phyloP scores from a whole-genome alignment of 176 grass and related monocot species.

The Otatea glauca region DNA sequence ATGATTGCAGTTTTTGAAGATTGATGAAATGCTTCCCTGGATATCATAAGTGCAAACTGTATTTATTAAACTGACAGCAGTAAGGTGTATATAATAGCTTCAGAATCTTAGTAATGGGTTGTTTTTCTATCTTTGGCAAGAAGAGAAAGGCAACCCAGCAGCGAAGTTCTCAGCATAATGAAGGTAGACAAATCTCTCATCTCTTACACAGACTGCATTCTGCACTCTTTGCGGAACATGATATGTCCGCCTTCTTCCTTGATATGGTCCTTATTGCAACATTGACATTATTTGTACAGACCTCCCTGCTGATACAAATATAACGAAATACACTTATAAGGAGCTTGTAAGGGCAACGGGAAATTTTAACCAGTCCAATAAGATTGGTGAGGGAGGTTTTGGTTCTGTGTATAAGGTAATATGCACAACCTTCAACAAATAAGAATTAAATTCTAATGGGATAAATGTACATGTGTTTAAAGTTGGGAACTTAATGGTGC shows the following conservation, averaged over 20 bases:
- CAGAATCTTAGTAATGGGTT: conserved; percentile 55
- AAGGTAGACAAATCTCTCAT: conserved; percentile 48
- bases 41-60: conserved; percentile 33
- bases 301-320: conserved; percentile 35
- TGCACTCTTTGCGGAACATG: conserved; percentile 22
- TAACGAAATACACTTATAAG: conserved; percentile 58
- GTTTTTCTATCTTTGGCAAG: conserved; percentile 58
- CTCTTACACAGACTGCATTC: conserved; percentile 27
- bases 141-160: conserved; percentile 36
- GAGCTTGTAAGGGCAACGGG: conserved; percentile 63
- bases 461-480: conserved; percentile 9
- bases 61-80: conserved; percentile 1
- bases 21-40: conserved; percentile 28
- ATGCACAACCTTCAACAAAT: conserved; percentile 35
- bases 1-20: conserved; percentile 16
- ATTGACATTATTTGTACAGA: conserved; percentile 48
- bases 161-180: conserved; percentile 41
- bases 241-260: background rate
- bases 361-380: conserved; percentile 58
- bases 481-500: conserved; percentile 29
- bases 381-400: conserved; percentile 84
- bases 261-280: conserved; percentile 24
- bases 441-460: conserved; percentile 8
- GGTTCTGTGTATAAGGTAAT: conserved; percentile 84
- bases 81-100: background rate